Conservation (phyloP, 2,329 filamentous ascomycete species). For the Aureobasidium sp. region DNA sequence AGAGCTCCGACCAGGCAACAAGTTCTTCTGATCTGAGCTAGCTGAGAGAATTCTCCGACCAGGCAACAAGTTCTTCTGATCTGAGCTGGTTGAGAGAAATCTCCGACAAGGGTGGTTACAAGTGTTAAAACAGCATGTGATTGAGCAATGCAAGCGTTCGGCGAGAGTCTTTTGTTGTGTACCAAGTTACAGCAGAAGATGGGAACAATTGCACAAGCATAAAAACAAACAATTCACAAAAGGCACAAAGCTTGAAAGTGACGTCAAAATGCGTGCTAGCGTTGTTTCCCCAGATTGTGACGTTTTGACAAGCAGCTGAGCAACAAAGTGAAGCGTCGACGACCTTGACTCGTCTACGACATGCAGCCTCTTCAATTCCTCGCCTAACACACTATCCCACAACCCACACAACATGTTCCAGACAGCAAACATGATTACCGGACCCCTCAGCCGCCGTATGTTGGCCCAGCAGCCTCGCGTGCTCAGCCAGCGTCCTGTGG, state of each 20-base stretch:
- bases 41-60: background rate
- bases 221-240: too few relatives aligned
- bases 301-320: constrained; percentile 9
- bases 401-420: background rate
- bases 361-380: background rate
- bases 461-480: constrained; percentile 13
- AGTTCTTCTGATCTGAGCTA: constrained; percentile 31
- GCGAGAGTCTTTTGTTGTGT: background rate
- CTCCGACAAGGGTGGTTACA: too few relatives aligned
- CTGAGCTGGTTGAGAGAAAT: too few relatives aligned
- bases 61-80: constrained; percentile 28
- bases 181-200: background rate
- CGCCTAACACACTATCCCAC: background rate
- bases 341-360: background rate
- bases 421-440: constrained; percentile 8
- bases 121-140: background rate
- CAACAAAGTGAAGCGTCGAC: constrained; percentile 4
- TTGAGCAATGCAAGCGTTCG: background rate
- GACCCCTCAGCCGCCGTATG: constrained; percentile 12
- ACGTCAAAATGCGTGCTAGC: background rate
- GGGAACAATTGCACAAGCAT: too few relatives aligned
- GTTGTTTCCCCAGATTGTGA: constrained; percentile 6
- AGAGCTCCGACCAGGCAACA: too few relatives aligned
- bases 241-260: background rate
- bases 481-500: constrained; percentile 12